Evolutionary conservation across 768 basidiomycete genomes (phyloP), one percentile per base, ranked within the genome.

Genomic region (Dentipellis fragilis): DNA sequence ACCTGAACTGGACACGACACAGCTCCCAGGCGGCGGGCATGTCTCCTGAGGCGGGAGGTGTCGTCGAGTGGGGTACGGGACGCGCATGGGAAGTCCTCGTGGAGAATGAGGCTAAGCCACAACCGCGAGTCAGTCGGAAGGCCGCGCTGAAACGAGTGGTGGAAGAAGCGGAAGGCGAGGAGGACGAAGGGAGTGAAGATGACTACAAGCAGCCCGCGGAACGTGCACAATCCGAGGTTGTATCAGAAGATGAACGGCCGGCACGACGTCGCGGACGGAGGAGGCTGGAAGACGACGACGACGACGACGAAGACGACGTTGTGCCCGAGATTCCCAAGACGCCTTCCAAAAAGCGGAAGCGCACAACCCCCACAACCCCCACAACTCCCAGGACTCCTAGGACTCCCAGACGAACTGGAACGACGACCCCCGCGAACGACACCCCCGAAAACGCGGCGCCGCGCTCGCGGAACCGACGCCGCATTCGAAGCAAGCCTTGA

Each of bases 1-100:
- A 74, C 2, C 75, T 88, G 57, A 59, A 76, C 47, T 89, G 86
- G 86, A 71, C 75, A 36, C 57, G 57, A 11, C 81, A 84, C 60
- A 75, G 68, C 23, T 50, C 63, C 17, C 58, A 64, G 1, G 79
- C 79, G 0, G 67, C 80, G 14, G 62, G 67, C 9, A 51, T 45
- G 11, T 52, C 55, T 12, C 36, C 56, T 0, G 58, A 53, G 29
- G 34, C 50, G n/a, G 55, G n/a, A 29, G 49, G 21, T 4, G 56
- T 52, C 29, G 58, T 50, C 2, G 51, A 39, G 10, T 66, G 66
- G 64, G 45, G 59, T 29, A 57, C 54, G 2, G 58, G 49, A n/a
- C 37, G 51, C 16, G 52, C 14, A 39, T 66, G 67, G 64, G 38
- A 60, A 22, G 58, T 66, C 46, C 36, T 57, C 38, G 59, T 56